Base-by-base conservation (phyloP, 225 moss, liverwort and hornwort genomes). In the Rhytidiadelphus loreus region DNA sequence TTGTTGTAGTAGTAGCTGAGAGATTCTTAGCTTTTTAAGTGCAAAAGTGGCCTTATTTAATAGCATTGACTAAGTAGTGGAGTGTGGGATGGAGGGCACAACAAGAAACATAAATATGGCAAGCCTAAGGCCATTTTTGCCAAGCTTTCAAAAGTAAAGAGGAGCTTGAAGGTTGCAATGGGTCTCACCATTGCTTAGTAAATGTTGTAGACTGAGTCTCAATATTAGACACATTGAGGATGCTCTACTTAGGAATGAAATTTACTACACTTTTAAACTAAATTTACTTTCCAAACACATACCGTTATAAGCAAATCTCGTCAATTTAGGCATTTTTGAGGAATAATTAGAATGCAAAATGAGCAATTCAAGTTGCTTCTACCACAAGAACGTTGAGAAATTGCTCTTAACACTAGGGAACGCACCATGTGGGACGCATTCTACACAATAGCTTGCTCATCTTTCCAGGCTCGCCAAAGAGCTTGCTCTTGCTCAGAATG, bases 71-170 rank as follows among this genome's bases (percentile, higher is more conserved):
- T 37, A 1, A 66, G 21, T 37, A 37, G 11, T 37, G 35, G 37
- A 66, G 35, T 66, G 12, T 35, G 6, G 6, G 37, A 66, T 66
- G 21, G 1, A 20, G 4, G 21, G 11, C 12, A 6, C 12, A 66
- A 66, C 21, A 66, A 66, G 66, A 66, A 66, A 21, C 12, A 21
- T 37, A n/a, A 37, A n/a, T 37, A 21, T 37, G 21, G 12, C 0
- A 1, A 66, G 21, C 37, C 12, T 6, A 21, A 39, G 13, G 4
- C 23, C n/a, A 39, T 23, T 69, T 69, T 23, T 23, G 23, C 1
- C 4, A 1, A 39, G 12, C 23, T 39, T 1, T 39, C 0, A 0
- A 39, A 69, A 69, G 13, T 24, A 2, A 7, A 0, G 0, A 39
- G 13, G 39, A 39, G 39, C 7, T 39, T 24, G 8, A 24, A 69